Evolutionary conservation across 306 rosid species (phyloP).

Genomic region (Elaeagnus macrophylla): DNA sequence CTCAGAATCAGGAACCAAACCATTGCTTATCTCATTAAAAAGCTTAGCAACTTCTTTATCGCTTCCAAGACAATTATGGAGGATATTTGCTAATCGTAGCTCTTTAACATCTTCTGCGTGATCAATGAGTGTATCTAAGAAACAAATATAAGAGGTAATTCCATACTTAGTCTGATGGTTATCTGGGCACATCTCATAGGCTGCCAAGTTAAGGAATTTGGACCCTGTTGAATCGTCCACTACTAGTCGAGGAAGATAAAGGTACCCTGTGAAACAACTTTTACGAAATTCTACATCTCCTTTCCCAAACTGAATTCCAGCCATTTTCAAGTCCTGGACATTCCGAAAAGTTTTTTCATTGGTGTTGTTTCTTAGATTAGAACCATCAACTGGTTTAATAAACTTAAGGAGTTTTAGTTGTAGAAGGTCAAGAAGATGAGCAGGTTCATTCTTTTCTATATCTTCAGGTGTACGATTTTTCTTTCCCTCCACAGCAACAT

Average conservation of each 20-base stretch:
- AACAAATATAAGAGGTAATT: constrained; percentile 15
- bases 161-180: constrained; percentile 17
- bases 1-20: neutral
- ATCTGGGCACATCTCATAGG: constrained; percentile 37
- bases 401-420: neutral
- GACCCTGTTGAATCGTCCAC: constrained; percentile 15
- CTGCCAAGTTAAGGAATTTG: constrained; percentile 22
- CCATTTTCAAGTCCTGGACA: constrained; percentile 12
- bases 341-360: constrained; percentile 6
- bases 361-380: neutral
- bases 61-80: constrained; percentile 19
- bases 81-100: constrained; percentile 7
- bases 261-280: constrained; percentile 3
- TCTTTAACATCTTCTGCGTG: constrained; percentile 20
- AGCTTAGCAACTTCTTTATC: neutral
- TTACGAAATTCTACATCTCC: constrained; percentile 9
- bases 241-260: constrained; percentile 7
- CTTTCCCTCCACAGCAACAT: neutral
- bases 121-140: constrained; percentile 35
- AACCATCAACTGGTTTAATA: neutral
- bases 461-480: neutral
- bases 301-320: neutral
- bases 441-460: neutral
- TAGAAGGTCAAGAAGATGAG: constrained; percentile 18
- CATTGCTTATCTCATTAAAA: neutral